phyloP scores from a whole-genome alignment of 2,329 filamentous ascomycete species.

The Fusarium sp. region DNA sequence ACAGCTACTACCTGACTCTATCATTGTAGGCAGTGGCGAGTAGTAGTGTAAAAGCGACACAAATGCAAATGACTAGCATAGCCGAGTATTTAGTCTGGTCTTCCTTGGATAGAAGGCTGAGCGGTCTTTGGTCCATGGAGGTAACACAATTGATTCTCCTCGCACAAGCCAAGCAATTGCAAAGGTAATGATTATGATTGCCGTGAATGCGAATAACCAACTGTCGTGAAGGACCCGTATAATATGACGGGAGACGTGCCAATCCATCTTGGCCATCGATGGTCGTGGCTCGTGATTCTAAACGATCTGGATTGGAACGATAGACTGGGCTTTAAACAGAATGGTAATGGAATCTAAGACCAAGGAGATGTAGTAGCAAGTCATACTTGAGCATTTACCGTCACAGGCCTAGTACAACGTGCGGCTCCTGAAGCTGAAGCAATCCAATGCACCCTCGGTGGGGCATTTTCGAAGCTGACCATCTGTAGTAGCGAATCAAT shows the following conservation, averaged over 20 bases:
- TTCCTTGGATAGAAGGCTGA: conserved; percentile 17
- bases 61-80: conserved; percentile 10
- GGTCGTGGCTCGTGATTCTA: background rate
- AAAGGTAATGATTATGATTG: conserved; percentile 17
- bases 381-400: background rate
- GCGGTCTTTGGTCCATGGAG: conserved; percentile 29
- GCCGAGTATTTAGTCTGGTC: conserved; percentile 14
- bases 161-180: conserved; percentile 11
- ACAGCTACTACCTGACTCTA: background rate
- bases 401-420: background rate
- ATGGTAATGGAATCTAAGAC: background rate
- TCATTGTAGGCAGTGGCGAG: background rate
- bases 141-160: conserved; percentile 5
- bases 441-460: background rate
- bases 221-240: background rate
- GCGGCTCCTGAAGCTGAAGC: background rate
- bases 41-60: conserved; percentile 2
- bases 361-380: background rate
- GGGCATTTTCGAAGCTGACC: background rate
- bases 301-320: background rate
- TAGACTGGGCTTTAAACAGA: background rate
- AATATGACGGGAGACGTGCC: background rate
- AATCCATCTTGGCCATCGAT: background rate
- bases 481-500: background rate
- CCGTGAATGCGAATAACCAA: conserved; percentile 12